Percentiles rank a stretch among this genome's conserved stretches.
phyloP scores from a whole-genome alignment of 169 alveolate species.

The Cryptosporidium sp. region DNA sequence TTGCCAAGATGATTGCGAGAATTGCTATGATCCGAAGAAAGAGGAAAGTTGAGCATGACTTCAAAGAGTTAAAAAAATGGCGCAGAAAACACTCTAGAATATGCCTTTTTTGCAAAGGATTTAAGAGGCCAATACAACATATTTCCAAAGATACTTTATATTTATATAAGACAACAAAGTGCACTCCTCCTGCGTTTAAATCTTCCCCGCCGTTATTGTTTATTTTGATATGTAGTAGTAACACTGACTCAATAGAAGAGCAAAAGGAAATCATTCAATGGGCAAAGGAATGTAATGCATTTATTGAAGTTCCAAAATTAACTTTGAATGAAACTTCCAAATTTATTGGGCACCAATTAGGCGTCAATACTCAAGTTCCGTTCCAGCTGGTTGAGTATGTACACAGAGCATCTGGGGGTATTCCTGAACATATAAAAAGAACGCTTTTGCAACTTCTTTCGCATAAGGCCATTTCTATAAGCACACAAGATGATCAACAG shows the following conservation, averaged over 20 bases:
- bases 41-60: conserved; percentile 79
- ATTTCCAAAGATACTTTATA: conserved; percentile 80
- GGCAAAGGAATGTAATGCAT: conserved; percentile 82
- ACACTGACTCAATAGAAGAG: conserved; percentile 80
- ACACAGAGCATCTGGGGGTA: conserved; percentile 82
- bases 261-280: conserved; percentile 81
- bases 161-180: conserved; percentile 77
- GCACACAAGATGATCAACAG: conserved; percentile 29
- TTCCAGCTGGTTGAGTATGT: conserved; percentile 81
- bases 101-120: conserved; percentile 81
- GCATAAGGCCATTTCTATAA: conserved; percentile 70
- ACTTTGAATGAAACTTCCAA: conserved; percentile 79
- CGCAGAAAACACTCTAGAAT: conserved; percentile 82
- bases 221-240: conserved; percentile 82
- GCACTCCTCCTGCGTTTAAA: conserved; percentile 81
- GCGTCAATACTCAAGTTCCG: conserved; percentile 73
- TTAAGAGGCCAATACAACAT: conserved; percentile 29
- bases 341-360: conserved; percentile 78
- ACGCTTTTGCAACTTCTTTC: conserved; percentile 77
- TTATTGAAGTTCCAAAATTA: conserved; percentile 81
- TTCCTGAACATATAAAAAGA: conserved; percentile 79
- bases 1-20: conserved; percentile 81
- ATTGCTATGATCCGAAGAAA: conserved; percentile 81
- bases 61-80: conserved; percentile 80
- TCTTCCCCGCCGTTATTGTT: conserved; percentile 82